Base-by-base conservation (phyloP, 768 basidiomycete species). In the Trametes meyenii region DNA sequence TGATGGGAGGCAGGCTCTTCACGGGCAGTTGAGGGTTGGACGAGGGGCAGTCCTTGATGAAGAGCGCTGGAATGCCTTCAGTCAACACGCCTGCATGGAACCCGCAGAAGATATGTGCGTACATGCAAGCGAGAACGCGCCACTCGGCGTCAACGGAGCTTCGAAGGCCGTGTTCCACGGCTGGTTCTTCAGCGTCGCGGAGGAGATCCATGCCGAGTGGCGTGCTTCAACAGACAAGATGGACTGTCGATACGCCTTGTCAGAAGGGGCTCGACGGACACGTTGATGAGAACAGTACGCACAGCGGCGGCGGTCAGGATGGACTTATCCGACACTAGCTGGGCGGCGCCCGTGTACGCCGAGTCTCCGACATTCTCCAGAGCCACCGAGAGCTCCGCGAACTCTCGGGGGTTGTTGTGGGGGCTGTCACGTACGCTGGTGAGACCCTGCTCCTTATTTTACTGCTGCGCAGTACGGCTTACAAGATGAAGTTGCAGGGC, bases 401-500 rank as follows among this genome's bases (percentile, higher is more conserved):
- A 85, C 12, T 75, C 72, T 2, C 66, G 57, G 35, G 77, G 72
- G 65, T 79, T 78, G 38, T 75, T 76, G 70, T 77, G 74, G 6
- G 79, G 79, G 75, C 77, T 77, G 61, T 12, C 10, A 46, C 21
- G 21, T 14, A 42, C 10, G 12, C 19, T 2, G 23, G 19, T 42
- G 13, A 52, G 36, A 21, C 51, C 4, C 11, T 1, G n/a, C 1
- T 12, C 5, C 26, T 33, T 52, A 21, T 12, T 19, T 2, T 21
- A 24, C 12, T 5, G n/a, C 35, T 10, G 10, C 13, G 14, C n/a
- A 13, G 5, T 13, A 5, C 6, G 7, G 73, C 82, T 45, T 60
- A 85, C 84, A 89, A 87, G 39, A 68, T 67, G 71, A 90, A 90
- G 19, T 76, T 71, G 75, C 88, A 90, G 3, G 83, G 74, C 67